Percentiles rank a stretch among this genome's conserved stretches.
These are phyloP conservation scores for Auricularia sp. DNA, from an alignment of 768 basidiomycete genomes.

Conservation along the genomic window DNA sequence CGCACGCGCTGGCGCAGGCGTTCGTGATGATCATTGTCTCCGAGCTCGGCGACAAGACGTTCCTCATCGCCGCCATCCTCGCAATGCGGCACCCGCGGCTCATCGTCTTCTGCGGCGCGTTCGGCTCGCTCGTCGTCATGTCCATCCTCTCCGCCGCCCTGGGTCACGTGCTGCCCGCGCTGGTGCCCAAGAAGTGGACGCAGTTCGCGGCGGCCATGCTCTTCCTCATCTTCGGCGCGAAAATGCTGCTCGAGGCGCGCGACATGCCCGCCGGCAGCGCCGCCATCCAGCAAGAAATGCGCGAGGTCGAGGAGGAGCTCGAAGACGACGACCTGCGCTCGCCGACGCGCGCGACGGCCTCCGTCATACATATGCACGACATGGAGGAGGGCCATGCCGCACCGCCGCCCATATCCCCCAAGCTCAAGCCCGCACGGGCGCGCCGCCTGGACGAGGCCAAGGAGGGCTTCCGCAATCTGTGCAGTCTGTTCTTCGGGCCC, in stretches of 20 bases:
- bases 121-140: conserved; percentile 84
- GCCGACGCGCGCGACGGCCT: conserved; percentile 27
- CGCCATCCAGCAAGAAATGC: conserved; percentile 89
- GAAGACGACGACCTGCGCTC: conserved; percentile 50
- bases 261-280: conserved; percentile 68
- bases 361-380: conserved; percentile 55
- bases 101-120: conserved; percentile 79
- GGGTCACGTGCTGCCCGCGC: conserved; percentile 78
- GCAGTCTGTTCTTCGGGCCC: conserved; percentile 73
- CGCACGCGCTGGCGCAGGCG: conserved; percentile 60
- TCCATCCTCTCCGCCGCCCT: conserved; percentile 87
- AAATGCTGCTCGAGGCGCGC: conserved; percentile 80
- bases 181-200: conserved; percentile 67
- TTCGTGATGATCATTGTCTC: conserved; percentile 88
- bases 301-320: conserved; percentile 92
- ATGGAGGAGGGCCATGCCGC: conserved; percentile 54
- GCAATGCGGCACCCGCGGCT: conserved; percentile 77
- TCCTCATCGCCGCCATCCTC: conserved; percentile 73
- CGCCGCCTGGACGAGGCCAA: conserved; percentile 11
- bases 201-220: conserved; percentile 66
- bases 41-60: conserved; percentile 95
- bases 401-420: neutral
- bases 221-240: conserved; percentile 82
- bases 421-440: neutral
- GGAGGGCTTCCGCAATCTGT: conserved; percentile 75